Conservation (phyloP, 148 eudicot species). For the Camellia lanceoleosa region DNA sequence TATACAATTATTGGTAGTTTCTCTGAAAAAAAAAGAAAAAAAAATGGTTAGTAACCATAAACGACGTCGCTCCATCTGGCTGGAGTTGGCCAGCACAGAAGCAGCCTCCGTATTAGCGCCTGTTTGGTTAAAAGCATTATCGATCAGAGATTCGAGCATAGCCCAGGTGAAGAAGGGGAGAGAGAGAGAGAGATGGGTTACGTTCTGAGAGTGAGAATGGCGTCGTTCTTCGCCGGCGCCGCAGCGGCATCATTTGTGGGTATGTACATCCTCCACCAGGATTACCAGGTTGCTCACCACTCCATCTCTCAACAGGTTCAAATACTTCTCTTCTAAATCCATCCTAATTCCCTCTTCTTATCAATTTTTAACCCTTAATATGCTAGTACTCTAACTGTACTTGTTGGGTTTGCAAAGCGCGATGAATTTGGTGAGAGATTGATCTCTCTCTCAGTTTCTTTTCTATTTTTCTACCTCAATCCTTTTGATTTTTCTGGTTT, state of each 20-base stretch:
- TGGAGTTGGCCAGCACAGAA: background rate
- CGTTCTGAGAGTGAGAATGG: slow-evolving; percentile 49
- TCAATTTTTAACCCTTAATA: background rate
- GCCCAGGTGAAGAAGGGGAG: background rate
- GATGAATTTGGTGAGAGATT: background rate
- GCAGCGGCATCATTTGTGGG: slow-evolving; percentile 53
- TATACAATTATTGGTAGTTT: no score
- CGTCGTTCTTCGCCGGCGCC: slow-evolving; percentile 62
- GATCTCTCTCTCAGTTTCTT: background rate
- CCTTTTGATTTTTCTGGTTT: background rate
- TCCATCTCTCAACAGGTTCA: slow-evolving; percentile 51
- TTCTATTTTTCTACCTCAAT: background rate
- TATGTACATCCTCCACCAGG: slow-evolving; percentile 51
- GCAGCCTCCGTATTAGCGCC: background rate
- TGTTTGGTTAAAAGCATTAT: background rate
- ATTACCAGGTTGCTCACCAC: slow-evolving; percentile 51
- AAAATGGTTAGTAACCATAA: background rate
- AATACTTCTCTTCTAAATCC: background rate
- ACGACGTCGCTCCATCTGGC: background rate
- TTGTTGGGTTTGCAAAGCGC: no score
- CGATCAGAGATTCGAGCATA: background rate
- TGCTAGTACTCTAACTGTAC: background rate
- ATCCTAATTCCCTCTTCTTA: background rate
- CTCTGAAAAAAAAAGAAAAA: no score
- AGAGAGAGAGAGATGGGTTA: slow-evolving; percentile 40